phyloP scores from a whole-genome alignment of 1,284 basidiomycete genomes.

The Melampsora larici-populina region DNA sequence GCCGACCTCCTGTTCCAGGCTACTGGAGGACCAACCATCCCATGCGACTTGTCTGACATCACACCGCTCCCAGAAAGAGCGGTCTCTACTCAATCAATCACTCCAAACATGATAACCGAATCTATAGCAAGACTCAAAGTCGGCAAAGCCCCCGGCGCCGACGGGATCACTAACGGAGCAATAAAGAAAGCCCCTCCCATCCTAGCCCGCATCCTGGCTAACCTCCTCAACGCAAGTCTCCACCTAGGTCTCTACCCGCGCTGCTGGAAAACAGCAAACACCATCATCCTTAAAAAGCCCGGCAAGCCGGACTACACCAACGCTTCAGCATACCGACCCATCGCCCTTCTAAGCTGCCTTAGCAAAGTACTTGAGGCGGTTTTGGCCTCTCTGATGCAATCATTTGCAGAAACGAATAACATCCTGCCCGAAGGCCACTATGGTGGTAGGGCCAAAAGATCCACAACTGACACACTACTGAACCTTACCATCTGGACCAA shows the following conservation, averaged over 20 bases:
- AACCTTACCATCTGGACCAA: not conserved
- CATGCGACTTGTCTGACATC: not conserved
- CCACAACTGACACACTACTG: not conserved
- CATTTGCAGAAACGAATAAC: not conserved
- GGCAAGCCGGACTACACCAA: slow-evolving; percentile 18
- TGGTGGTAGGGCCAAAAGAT: not conserved
- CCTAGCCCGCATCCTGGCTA: not conserved
- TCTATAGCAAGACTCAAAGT: not conserved
- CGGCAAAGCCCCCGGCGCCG: not conserved
- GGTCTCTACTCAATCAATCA: not conserved
- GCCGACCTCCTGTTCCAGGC: not conserved
- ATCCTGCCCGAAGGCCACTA: not conserved
- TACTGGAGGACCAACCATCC: not conserved
- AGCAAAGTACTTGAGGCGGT: slow-evolving; percentile 8
- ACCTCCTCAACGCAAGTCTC: not conserved
- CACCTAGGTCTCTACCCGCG: not conserved
- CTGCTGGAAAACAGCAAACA: not conserved
- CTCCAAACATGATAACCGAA: not conserved
- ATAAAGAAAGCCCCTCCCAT: not conserved
- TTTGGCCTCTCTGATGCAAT: not conserved
- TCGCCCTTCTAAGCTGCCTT: not conserved
- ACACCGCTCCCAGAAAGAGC: not conserved
- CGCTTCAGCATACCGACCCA: not conserved
- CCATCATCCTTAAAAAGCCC: slow-evolving; percentile 7
- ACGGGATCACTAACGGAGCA: not conserved